Evolutionary conservation across 371 early-diverging fungal genomes (phyloP).

Genomic region (Blakeslea trispora): DNA sequence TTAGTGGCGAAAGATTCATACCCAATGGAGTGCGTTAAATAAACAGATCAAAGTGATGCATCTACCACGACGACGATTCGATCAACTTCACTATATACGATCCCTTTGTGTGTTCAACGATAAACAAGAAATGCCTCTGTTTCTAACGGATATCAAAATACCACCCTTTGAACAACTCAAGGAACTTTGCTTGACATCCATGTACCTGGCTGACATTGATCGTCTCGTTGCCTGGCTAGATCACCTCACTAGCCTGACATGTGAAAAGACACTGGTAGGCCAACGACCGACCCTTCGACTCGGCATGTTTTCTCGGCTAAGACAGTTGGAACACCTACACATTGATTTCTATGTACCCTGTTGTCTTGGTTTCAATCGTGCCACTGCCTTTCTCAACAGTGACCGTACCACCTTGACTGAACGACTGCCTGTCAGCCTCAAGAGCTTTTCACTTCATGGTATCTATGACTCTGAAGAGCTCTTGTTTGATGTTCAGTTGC

Average conservation of each 20-base stretch:
- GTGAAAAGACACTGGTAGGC: slow-evolving; percentile 1
- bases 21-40: not conserved
- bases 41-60: not conserved
- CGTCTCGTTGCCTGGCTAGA: not conserved
- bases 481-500: not conserved
- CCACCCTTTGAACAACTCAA: slow-evolving; percentile 1
- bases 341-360: slow-evolving; percentile 6
- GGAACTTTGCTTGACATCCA: not conserved
- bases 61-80: not conserved
- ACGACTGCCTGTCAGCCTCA: not conserved
- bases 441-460: not conserved
- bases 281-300: not conserved
- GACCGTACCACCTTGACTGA: too few species aligned
- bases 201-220: slow-evolving; percentile 3
- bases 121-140: not conserved
- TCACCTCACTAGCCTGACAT: not conserved
- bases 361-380: not conserved
- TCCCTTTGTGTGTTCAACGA: not conserved
- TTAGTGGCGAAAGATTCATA: slow-evolving; percentile 8
- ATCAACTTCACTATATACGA: not conserved
- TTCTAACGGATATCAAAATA: not conserved
- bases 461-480: not conserved
- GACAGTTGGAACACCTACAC: slow-evolving; percentile 1
- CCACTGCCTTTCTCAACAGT: not conserved
- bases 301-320: slow-evolving; percentile 3